These are phyloP conservation scores for Cymodocea nodosa DNA, from an alignment of 116 monocot species.

Conservation along the genomic window DNA sequence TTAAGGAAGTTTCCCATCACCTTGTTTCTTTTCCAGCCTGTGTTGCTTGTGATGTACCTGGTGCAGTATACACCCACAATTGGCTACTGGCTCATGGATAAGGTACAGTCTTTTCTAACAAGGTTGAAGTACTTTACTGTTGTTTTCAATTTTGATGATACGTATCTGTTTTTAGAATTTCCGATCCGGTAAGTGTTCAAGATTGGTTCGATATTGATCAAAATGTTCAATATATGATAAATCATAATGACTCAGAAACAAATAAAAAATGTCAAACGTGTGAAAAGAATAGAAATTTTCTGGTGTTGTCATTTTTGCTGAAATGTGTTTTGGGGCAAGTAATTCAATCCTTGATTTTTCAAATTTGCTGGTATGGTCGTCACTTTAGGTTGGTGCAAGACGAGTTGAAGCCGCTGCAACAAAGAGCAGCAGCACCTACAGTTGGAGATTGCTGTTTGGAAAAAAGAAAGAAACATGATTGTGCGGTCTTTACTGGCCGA, in stretches of 20 bases:
- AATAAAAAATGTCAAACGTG: too few species aligned
- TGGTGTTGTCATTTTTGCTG: too few species aligned
- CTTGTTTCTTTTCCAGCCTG: slow-evolving; percentile 52
- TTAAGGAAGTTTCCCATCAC: neutral
- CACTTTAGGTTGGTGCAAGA: slow-evolving; percentile 46
- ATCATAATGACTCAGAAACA: too few species aligned
- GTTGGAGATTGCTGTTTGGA: slow-evolving; percentile 54
- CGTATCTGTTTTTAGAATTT: too few species aligned
- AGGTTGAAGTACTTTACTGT: neutral
- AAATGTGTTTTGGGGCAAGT: too few species aligned
- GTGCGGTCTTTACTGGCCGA: too few species aligned
- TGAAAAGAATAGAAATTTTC: too few species aligned
- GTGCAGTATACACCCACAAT: slow-evolving; percentile 75
- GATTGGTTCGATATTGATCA: too few species aligned
- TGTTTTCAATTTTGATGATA: too few species aligned
- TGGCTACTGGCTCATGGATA: slow-evolving; percentile 87
- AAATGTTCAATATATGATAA: too few species aligned
- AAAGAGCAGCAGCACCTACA: slow-evolving; percentile 40
- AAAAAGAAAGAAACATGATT: slow-evolving; percentile 49
- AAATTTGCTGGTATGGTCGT: neutral
- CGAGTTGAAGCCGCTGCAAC: slow-evolving; percentile 53
- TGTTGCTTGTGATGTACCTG: slow-evolving; percentile 76
- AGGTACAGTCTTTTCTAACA: slow-evolving; percentile 27
- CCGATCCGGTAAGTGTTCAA: too few species aligned
- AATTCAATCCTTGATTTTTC: neutral